Percentiles rank a stretch among this genome's conserved stretches.
Evolutionary conservation across 331 rosid species (phyloP).

Genomic region (Quercus lobata): DNA sequence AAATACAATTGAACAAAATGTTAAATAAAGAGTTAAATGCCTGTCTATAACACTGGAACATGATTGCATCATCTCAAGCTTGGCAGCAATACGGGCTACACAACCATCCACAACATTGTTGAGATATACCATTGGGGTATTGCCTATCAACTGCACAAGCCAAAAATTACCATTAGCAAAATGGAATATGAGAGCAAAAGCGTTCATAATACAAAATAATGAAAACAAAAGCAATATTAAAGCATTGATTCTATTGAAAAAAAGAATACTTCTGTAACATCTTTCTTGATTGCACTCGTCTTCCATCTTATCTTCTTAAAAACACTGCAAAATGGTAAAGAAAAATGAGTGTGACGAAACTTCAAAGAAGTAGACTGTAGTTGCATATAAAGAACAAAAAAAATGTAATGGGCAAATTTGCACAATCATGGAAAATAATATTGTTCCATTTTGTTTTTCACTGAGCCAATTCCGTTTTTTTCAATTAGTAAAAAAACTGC

Average conservation of each 20-base stretch:
- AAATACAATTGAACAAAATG: background rate
- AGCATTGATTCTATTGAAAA: background rate
- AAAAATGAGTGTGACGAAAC: background rate
- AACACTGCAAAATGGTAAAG: slow-evolving; percentile 6
- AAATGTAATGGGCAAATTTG: too few species aligned
- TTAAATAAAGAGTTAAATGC: slow-evolving; percentile 12
- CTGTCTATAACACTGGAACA: slow-evolving; percentile 82
- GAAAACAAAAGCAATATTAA: background rate
- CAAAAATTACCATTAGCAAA: background rate
- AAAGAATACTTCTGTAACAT: slow-evolving; percentile 57
- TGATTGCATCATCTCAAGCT: slow-evolving; percentile 82
- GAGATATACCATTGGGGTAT: slow-evolving; percentile 75
- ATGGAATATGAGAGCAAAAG: background rate
- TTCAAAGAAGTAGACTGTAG: background rate
- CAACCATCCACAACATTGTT: slow-evolving; percentile 73
- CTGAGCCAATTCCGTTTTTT: too few species aligned
- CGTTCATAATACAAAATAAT: background rate
- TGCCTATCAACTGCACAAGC: slow-evolving; percentile 54
- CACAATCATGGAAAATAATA: too few species aligned
- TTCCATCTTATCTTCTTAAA: slow-evolving; percentile 41
- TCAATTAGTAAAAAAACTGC: too few species aligned
- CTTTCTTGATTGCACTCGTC: slow-evolving; percentile 61
- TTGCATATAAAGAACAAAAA: background rate
- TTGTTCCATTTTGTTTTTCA: too few species aligned
- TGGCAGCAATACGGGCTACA: slow-evolving; percentile 74